These are phyloP conservation scores for Alternaria ventricosa DNA, from an alignment of 2,329 filamentous ascomycete genomes.

Conservation along the genomic window DNA sequence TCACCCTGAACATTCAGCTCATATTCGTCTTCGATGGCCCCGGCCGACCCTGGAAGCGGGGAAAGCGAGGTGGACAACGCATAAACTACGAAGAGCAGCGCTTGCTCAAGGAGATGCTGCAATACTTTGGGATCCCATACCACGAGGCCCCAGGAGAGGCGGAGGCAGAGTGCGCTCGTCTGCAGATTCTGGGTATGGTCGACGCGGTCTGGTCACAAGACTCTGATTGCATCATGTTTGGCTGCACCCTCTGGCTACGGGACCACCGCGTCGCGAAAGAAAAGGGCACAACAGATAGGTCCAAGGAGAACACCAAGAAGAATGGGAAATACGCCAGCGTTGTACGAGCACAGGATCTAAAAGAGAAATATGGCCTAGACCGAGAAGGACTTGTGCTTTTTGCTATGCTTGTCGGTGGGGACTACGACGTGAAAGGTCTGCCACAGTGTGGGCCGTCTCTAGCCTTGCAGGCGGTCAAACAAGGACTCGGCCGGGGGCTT, in stretches of 20 bases:
- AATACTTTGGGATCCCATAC: conserved; percentile 50
- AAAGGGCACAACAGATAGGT: conserved; percentile 20
- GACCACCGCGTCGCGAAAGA: conserved; percentile 38
- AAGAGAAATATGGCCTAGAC: conserved; percentile 38
- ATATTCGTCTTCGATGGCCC: conserved; percentile 64
- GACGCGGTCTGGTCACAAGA: conserved; percentile 60
- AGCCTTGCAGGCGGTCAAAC: conserved; percentile 35
- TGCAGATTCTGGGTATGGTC: conserved; percentile 54
- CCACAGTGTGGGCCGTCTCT: conserved; percentile 44
- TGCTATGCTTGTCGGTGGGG: conserved; percentile 51
- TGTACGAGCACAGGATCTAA: conserved; percentile 37
- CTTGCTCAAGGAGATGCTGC: conserved; percentile 48
- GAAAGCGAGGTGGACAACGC: conserved; percentile 33
- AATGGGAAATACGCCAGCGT: conserved; percentile 40
- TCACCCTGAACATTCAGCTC: conserved; percentile 58
- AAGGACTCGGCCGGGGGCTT: conserved; percentile 39
- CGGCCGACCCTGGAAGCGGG: conserved; percentile 49
- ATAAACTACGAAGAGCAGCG: conserved; percentile 43
- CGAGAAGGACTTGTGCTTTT: conserved; percentile 49
- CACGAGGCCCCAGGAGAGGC: conserved; percentile 57
- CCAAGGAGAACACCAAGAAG: conserved; percentile 43
- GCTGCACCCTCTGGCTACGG: conserved; percentile 52
- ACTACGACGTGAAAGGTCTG: conserved; percentile 51
- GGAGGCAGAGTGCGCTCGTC: conserved; percentile 56
- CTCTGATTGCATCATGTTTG: conserved; percentile 57